Conservation (phyloP, 139 green algal genomes). For the Chloropicon primus region DNA sequence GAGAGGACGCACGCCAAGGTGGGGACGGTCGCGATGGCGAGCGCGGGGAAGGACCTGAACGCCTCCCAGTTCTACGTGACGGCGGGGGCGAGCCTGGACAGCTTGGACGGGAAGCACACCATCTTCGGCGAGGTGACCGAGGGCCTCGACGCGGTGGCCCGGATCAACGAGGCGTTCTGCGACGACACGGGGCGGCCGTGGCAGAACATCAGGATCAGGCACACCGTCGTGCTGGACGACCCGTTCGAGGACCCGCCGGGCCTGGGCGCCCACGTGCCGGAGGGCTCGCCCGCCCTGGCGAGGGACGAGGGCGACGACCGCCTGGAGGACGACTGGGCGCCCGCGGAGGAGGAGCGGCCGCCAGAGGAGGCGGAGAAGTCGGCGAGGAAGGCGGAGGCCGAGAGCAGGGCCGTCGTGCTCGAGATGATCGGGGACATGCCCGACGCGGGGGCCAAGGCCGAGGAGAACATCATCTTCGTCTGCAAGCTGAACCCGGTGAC, state of each 20-base stretch:
- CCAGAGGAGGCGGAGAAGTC: slow-evolving; percentile 70
- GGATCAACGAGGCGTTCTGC: slow-evolving; percentile 78
- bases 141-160: slow-evolving; percentile 74
- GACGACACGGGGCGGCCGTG: slow-evolving; percentile 64
- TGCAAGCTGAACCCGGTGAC: slow-evolving; percentile 97
- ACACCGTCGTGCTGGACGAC: slow-evolving; percentile 92
- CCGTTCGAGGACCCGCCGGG: slow-evolving; percentile 74
- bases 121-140: slow-evolving; percentile 79
- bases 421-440: slow-evolving; percentile 96
- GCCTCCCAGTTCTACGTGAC: slow-evolving; percentile 92
- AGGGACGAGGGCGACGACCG: slow-evolving; percentile 49
- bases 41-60: slow-evolving; percentile 42
- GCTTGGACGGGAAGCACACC: slow-evolving; percentile 86
- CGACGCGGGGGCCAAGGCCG: slow-evolving; percentile 80
- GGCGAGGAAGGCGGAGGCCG: slow-evolving; percentile 56
- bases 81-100: slow-evolving; percentile 41
- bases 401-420: slow-evolving; percentile 72
- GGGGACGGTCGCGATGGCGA: slow-evolving; percentile 84
- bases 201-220: slow-evolving; percentile 92
- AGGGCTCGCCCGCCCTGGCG: slow-evolving; percentile 19
- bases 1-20: slow-evolving; percentile 49
- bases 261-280: slow-evolving; percentile 65
- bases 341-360: slow-evolving; percentile 42
- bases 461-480: slow-evolving; percentile 91
- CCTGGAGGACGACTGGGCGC: slow-evolving; percentile 92